Evolutionary conservation across 768 basidiomycete species (phyloP), one percentile per base, ranked within the genome.

Genomic region (Mycena rosella): DNA sequence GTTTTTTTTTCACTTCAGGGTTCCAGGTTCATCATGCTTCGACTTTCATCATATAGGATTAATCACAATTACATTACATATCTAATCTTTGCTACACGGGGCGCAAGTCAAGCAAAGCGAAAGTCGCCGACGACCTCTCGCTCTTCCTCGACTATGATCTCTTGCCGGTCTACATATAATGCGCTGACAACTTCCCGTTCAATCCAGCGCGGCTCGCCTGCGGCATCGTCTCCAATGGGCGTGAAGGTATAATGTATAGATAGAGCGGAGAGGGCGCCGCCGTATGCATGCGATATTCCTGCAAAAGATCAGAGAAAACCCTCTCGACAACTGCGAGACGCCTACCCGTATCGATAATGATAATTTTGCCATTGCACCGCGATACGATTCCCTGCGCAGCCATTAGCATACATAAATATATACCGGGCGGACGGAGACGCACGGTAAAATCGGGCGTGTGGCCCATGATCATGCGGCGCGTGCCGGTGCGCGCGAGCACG

Each of bases 231-330:
- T 26, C 30, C 72, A 55, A 87, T 76, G 3, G 94, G 94, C 11
- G 88, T 88, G 27, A 98, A 85, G 2, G 88, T 91, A 80, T 98
- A 97, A 38, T 91, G 85, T 62, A 98, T 91, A 17, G 93, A 94
- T 14, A 98, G 80, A 4, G 96, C 95, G 2, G 96, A 96, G 7
- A 98, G 83, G 0, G 88, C 90, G 15, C 97, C 97, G n/a, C 95
- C 96, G 73, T 98, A 98, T 2, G 96, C 96, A 76, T 93, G 94
- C 6, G 95, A 96, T 55, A 97, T 96, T n/a, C 95, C 93, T 92
- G 68, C 24, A 36, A 47, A 11, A 51, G 17, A 5, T 57, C 58
- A 36, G 30, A 6, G 49, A 30, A 48, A 36, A 20, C 15, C 3
- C 20, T 40, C 32, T 9, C 40, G n/a, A 32, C 13, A 17, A 15